Percentiles rank a stretch among this genome's conserved stretches.
Evolutionary conservation across 495 filamentous ascomycete species (phyloP).

Genomic region (Achaetomiella virescens): DNA sequence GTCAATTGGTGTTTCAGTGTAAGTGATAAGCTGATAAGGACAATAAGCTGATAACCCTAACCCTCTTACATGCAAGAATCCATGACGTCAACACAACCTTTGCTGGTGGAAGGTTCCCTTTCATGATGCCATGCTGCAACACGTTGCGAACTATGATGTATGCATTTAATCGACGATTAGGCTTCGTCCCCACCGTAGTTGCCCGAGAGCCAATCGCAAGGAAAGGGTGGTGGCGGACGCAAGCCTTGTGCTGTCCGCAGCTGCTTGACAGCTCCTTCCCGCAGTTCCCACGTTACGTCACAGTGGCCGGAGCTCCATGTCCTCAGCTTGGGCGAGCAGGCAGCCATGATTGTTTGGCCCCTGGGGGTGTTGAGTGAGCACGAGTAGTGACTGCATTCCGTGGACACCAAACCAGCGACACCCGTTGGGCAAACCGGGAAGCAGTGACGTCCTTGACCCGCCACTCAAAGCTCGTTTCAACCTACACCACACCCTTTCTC

Average conservation of each 20-base stretch:
- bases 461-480: not conserved
- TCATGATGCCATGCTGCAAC: not conserved
- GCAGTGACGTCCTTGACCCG: conserved; percentile 26
- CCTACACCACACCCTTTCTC: not conserved
- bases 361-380: too few relatives aligned
- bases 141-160: conserved; percentile 6
- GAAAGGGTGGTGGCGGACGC: not conserved
- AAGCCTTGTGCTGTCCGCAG: not conserved
- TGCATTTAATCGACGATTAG: not conserved
- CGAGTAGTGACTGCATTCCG: too few relatives aligned
- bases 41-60: not conserved
- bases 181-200: not conserved
- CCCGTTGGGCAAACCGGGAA: conserved; percentile 7
- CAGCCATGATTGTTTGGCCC: not conserved
- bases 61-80: not conserved
- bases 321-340: not conserved
- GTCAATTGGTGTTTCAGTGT: not conserved
- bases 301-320: not conserved
- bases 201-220: not conserved
- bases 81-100: not conserved
- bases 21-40: not conserved
- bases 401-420: not conserved
- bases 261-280: not conserved
- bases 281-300: conserved; percentile 9
- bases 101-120: not conserved